A percentile compares a stretch with the other conserved stretches of the same genome.
phyloP scores from a whole-genome alignment of 2,329 filamentous ascomycete genomes.

The Stagonosporopsis vannaccii region DNA sequence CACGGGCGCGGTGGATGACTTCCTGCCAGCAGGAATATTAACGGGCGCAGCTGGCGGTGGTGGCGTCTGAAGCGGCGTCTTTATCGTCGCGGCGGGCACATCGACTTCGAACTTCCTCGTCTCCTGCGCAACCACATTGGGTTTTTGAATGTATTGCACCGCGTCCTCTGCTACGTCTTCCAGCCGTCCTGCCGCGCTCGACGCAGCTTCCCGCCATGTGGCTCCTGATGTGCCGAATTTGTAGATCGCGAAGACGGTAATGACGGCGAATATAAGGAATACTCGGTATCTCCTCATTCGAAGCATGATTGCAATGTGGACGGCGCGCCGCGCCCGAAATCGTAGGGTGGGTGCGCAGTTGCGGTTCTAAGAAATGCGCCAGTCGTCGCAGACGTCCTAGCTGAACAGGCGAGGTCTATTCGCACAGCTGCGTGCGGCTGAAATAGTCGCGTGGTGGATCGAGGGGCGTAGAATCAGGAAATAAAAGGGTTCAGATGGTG shows the following conservation, averaged over 20 bases:
- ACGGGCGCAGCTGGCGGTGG: conserved; percentile 33
- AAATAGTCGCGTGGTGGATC: neutral
- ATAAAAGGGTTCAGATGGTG: conserved; percentile 7
- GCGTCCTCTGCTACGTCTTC: conserved; percentile 27
- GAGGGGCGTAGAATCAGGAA: neutral
- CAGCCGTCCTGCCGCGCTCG: conserved; percentile 26
- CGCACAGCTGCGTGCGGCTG: neutral
- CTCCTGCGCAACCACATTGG: conserved; percentile 39
- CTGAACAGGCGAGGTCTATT: neutral
- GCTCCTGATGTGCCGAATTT: conserved; percentile 58
- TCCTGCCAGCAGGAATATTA: conserved; percentile 21
- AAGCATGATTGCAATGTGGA: conserved; percentile 54
- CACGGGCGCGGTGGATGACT: conserved; percentile 21
- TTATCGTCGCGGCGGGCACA: conserved; percentile 40
- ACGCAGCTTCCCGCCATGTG: conserved; percentile 45
- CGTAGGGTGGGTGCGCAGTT: conserved; percentile 20
- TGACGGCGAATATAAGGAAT: conserved; percentile 63
- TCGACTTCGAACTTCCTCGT: conserved; percentile 43
- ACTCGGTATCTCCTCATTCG: conserved; percentile 69
- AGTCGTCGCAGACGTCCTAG: neutral
- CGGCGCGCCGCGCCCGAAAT: conserved; percentile 12
- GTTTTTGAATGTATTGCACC: conserved; percentile 30
- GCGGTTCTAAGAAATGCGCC: neutral
- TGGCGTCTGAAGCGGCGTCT: conserved; percentile 34
- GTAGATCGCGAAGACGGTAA: conserved; percentile 63